Evolutionary conservation across 78 protist genomes (phyloP).

Genomic region (Chrysochromulina tobinii): DNA sequence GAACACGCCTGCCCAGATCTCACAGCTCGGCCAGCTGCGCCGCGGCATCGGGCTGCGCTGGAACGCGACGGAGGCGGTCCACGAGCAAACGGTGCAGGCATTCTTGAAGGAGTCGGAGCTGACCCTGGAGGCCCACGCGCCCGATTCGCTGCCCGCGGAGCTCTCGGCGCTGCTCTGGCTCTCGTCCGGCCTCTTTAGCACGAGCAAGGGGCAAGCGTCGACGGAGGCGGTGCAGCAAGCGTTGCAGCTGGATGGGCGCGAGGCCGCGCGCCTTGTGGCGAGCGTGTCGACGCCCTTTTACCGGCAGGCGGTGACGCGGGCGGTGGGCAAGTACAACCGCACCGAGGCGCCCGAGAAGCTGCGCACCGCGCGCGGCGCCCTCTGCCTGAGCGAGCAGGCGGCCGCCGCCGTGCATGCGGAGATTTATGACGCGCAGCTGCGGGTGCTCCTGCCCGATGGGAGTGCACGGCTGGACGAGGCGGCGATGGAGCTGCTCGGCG

Average conservation of each 20-base stretch:
- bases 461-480: background rate
- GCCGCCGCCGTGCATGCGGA: background rate
- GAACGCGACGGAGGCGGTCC: slow-evolving; percentile 5
- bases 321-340: background rate
- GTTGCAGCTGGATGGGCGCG: background rate
- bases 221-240: background rate
- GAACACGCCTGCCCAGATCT: background rate
- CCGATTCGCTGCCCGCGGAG: background rate
- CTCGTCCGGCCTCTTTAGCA: background rate
- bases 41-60: slow-evolving; percentile 5
- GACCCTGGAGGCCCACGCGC: background rate
- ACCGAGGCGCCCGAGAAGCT: background rate
- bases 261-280: background rate
- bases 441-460: background rate
- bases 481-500: background rate
- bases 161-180: background rate
- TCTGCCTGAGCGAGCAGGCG: background rate
- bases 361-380: background rate
- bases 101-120: background rate
- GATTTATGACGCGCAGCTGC: background rate
- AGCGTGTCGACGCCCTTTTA: background rate
- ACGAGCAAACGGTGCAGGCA: background rate
- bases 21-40: background rate
- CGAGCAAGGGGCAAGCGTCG: background rate
- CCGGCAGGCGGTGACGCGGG: background rate